These are phyloP conservation scores for Cornus florida DNA, from an alignment of 148 eudicot genomes.

Conservation along the genomic window DNA sequence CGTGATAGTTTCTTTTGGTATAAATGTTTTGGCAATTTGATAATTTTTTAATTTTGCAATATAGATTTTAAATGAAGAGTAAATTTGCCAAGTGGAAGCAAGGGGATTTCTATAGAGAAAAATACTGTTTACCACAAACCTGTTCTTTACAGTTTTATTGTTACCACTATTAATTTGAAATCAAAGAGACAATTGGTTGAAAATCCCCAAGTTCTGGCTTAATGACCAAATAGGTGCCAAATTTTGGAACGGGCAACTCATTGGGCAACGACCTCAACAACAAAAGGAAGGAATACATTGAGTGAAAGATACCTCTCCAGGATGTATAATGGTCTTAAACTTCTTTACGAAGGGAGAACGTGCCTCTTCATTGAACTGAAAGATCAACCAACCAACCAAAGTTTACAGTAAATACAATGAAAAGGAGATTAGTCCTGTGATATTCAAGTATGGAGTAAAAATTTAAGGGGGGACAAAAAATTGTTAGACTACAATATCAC, in stretches of 20 bases:
- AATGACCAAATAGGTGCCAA: too few species aligned
- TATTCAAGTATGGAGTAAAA: background rate
- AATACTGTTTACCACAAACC: background rate
- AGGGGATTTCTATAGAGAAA: background rate
- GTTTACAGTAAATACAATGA: background rate
- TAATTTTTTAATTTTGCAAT: too few species aligned
- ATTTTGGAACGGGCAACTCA: too few species aligned
- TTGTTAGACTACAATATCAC: constrained; percentile 25
- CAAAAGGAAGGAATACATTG: background rate
- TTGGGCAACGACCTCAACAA: too few species aligned
- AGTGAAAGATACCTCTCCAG: constrained; percentile 76
- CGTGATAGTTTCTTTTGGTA: background rate
- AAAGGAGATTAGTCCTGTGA: background rate
- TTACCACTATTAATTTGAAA: background rate
- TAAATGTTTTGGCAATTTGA: background rate
- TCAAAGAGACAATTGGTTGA: too few species aligned
- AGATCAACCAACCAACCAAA: constrained; percentile 23
- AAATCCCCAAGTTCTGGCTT: too few species aligned
- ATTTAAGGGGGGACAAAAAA: background rate
- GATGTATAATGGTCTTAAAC: constrained; percentile 92
- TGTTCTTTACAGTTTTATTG: background rate
- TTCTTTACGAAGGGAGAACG: constrained; percentile 95
- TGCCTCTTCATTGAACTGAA: constrained; percentile 97
- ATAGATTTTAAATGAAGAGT: background rate
- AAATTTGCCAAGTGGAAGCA: background rate